Base-by-base conservation (phyloP, 176 grass and related monocot genomes). In the Musa beccarii region DNA sequence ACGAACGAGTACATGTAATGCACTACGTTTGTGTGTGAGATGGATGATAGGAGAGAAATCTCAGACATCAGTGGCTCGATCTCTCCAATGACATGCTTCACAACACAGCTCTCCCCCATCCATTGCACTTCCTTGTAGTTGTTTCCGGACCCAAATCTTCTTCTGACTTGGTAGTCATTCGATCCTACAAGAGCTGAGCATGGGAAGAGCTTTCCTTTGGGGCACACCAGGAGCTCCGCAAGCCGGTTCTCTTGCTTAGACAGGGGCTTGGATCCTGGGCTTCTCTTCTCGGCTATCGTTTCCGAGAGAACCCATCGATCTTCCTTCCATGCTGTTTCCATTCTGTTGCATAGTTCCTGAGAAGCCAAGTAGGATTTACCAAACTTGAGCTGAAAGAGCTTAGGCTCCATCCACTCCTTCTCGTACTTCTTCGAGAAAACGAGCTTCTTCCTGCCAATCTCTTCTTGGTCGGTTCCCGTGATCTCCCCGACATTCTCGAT, bases 111-210 rank as follows among this genome's bases (percentile, higher is more conserved):
- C 49, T 86, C 95, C 43, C 90, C 90, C 83, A 93, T 85, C 95
- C 95, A 98, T 53, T 98, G 95, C 59, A 83, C 95, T 84, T 93
- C 95, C 85, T 98, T 98, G 26, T 86, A 85, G 20, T 69, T 21
- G 8, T 88, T 81, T 34, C 25, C 53, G 4, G 69, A 73, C 0
- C 85, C 88, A 20, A 98, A 78, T 49, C 86, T 72, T 71, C 90
- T 65, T 56, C 88, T 83, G 63, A 98, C 88, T 69, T 84, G 87
- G 86, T 87, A 98, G 28, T 98, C 94, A 6, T 66, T 66, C 0
- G 75, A 53, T 9, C 59, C 75, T 29, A 81, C 81, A 49, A 98
- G 71, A 12, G 87, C 28, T 2, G 94, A 85, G 57, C 88, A 78
- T 11, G 80, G 80, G 75, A 87, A 83, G 70, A 88, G 81, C 81